These are phyloP conservation scores for Hevea brasiliensis DNA, from an alignment of 345 rosid genomes.

Conservation along the genomic window DNA sequence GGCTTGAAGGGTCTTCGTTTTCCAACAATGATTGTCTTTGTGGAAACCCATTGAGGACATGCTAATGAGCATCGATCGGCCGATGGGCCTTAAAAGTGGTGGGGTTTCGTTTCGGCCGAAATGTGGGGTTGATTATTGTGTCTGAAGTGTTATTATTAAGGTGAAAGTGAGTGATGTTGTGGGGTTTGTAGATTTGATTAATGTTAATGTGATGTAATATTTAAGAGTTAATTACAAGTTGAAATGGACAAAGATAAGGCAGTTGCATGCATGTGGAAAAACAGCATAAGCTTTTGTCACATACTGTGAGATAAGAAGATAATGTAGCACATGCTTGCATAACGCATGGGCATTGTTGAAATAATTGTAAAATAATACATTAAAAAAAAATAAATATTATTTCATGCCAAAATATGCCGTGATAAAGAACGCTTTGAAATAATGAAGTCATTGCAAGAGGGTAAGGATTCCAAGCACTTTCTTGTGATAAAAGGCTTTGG, in stretches of 20 bases:
- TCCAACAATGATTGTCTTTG: slow-evolving; percentile 71
- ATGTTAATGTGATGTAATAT: not conserved
- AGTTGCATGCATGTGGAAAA: slow-evolving; percentile 25
- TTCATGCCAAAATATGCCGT: too few species aligned
- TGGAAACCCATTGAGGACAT: slow-evolving; percentile 73
- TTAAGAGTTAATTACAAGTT: not conserved
- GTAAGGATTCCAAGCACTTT: too few species aligned
- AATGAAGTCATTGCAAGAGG: too few species aligned
- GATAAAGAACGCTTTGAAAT: too few species aligned
- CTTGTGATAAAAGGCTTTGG: too few species aligned
- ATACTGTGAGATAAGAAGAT: not conserved
- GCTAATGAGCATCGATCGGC: slow-evolving; percentile 31
- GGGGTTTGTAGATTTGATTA: not conserved
- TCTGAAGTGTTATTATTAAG: not conserved
- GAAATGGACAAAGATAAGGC: slow-evolving; percentile 13
- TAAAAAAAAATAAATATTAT: too few species aligned
- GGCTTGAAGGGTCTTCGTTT: slow-evolving; percentile 68
- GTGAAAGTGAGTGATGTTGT: slow-evolving; percentile 1
- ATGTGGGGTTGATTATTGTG: too few species aligned
- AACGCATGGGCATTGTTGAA: not conserved
- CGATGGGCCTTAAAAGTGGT: too few species aligned
- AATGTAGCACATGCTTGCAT: not conserved
- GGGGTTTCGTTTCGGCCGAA: too few species aligned
- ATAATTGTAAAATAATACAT: too few species aligned
- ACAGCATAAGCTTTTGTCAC: slow-evolving; percentile 11